Evolutionary conservation across 2,329 filamentous ascomycete species (phyloP).

Genomic region (Cladorrhinum sp.): DNA sequence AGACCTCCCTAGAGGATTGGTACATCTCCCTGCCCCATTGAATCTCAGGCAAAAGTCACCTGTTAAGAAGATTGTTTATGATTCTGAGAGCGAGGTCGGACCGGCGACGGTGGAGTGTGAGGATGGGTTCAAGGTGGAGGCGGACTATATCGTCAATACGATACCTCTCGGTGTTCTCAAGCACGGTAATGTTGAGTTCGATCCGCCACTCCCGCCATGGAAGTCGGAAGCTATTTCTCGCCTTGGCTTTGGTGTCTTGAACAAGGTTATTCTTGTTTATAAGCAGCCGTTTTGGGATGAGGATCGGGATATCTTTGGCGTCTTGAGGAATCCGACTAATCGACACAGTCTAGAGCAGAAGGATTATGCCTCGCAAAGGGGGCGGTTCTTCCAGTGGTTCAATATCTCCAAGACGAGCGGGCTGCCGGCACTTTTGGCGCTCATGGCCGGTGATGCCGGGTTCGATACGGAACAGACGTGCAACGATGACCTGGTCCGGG

Average conservation of each 20-base stretch:
- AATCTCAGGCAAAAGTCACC: conserved; percentile 71
- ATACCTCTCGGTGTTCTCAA: conserved; percentile 90
- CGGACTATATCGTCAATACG: conserved; percentile 89
- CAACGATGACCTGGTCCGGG: conserved; percentile 71
- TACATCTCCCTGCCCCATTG: conserved; percentile 71
- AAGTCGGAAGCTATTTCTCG: conserved; percentile 77
- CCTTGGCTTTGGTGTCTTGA: conserved; percentile 88
- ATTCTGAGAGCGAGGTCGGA: conserved; percentile 44
- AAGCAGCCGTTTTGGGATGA: conserved; percentile 88
- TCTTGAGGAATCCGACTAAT: conserved; percentile 71
- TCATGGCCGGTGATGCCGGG: conserved; percentile 95
- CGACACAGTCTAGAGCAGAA: conserved; percentile 70
- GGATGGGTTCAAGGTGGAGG: conserved; percentile 71
- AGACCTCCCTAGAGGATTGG: conserved; percentile 82
- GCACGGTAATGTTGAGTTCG: conserved; percentile 74
- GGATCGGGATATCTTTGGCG: conserved; percentile 87
- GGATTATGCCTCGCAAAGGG: conserved; percentile 74
- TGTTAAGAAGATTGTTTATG: conserved; percentile 69
- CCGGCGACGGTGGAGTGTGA: conserved; percentile 68
- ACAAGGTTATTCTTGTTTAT: conserved; percentile 93
- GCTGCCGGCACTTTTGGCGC: conserved; percentile 78
- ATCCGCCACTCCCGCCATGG: conserved; percentile 85
- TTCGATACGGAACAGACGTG: conserved; percentile 77
- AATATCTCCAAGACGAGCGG: conserved; percentile 90
- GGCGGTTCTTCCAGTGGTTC: conserved; percentile 98